These are phyloP conservation scores for Aaosphaeria arxii DNA, from an alignment of 2,329 filamentous ascomycete species.

Conservation along the genomic window DNA sequence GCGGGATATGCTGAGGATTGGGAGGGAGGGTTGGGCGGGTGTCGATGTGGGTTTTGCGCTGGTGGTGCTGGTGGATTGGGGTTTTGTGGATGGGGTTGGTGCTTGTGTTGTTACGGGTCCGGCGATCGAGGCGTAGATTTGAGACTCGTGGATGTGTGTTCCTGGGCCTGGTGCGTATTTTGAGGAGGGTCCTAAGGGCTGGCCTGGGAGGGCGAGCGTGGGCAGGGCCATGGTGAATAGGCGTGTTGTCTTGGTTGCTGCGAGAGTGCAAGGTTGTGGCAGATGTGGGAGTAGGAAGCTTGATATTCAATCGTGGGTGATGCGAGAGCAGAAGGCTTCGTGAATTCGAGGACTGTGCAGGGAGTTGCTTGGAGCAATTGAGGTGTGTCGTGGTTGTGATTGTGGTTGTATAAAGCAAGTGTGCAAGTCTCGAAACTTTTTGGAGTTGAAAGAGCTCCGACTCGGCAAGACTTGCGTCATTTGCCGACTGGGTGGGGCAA, in stretches of 20 bases:
- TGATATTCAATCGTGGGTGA: no score
- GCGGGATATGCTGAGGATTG: constrained; percentile 38
- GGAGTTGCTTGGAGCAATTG: no score
- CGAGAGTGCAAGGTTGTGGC: no score
- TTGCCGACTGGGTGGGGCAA: not conserved
- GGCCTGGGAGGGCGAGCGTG: constrained; percentile 72
- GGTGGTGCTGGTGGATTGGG: constrained; percentile 38
- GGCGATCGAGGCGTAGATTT: constrained; percentile 78
- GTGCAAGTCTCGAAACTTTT: constrained; percentile 17
- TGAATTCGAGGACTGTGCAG: no score
- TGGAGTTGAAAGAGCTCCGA: constrained; percentile 2
- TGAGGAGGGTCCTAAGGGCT: constrained; percentile 66
- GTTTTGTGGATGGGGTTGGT: constrained; percentile 9
- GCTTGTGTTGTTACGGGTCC: constrained; percentile 56
- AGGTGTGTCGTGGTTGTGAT: not conserved
- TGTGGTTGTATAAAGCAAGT: not conserved
- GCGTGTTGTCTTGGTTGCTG: not conserved
- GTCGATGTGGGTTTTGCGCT: constrained; percentile 54
- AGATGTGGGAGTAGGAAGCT: no score
- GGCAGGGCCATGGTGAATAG: constrained; percentile 30
- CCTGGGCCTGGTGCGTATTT: constrained; percentile 74
- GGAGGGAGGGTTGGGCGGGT: constrained; percentile 45
- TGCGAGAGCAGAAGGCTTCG: no score
- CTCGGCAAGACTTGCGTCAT: constrained; percentile 15
- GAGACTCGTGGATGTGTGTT: constrained; percentile 74